Conservation (phyloP, 2,329 filamentous ascomycete species). For the Cladophialophora psammophila region DNA sequence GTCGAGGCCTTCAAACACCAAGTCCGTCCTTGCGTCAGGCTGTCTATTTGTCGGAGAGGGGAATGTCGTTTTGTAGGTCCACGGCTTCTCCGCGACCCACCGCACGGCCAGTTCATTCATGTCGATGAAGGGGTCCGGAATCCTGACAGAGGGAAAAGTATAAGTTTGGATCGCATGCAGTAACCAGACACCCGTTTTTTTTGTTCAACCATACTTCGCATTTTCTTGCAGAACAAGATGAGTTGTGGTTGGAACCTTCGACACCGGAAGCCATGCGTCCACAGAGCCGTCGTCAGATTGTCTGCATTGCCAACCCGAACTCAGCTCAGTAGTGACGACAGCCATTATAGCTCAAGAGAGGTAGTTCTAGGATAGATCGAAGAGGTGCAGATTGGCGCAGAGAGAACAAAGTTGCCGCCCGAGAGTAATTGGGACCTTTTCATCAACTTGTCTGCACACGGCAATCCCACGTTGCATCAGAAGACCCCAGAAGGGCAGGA, state of each 20-base stretch:
- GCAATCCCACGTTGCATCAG: neutral
- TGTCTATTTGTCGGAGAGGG: conserved; percentile 49
- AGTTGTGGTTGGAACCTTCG: conserved; percentile 47
- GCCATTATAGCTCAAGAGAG: neutral
- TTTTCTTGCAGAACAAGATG: conserved; percentile 50
- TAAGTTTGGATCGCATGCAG: neutral
- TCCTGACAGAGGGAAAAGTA: conserved; percentile 11
- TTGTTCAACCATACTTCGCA: conserved; percentile 43
- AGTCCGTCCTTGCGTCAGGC: conserved; percentile 56
- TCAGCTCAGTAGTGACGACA: conserved; percentile 9
- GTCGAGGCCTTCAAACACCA: conserved; percentile 80
- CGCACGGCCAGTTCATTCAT: conserved; percentile 76
- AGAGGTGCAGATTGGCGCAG: neutral
- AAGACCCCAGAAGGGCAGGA: neutral
- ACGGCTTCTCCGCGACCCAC: conserved; percentile 75
- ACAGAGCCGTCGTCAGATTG: conserved; percentile 42
- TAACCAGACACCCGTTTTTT: neutral
- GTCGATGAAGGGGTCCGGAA: conserved; percentile 70
- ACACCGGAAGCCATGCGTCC: conserved; percentile 47
- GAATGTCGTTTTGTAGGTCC: conserved; percentile 74
- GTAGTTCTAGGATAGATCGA: neutral
- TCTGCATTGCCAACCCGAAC: conserved; percentile 46
- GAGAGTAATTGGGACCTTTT: neutral
- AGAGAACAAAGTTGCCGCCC: neutral
- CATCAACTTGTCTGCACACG: neutral